Evolutionary conservation across 106 monocot genomes (phyloP).

Genomic region (Gastrodia elata): DNA sequence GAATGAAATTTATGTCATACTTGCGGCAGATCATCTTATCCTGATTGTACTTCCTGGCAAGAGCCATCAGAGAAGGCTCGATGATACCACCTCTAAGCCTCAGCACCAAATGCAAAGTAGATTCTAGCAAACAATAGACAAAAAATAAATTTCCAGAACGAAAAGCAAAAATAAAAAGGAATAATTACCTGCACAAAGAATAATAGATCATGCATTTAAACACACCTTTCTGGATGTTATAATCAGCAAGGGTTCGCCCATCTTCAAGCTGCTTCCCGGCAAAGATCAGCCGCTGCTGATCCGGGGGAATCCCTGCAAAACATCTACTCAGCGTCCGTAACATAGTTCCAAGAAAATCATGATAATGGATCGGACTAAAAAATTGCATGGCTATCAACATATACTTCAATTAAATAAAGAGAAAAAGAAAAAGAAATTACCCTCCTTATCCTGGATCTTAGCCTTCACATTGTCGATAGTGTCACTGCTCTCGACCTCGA

Average conservation of each 20-base stretch:
- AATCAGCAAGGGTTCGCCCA: constrained; percentile 25
- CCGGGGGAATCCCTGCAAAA: constrained; percentile 19
- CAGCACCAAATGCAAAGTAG: constrained; percentile 50
- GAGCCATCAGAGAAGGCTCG: constrained; percentile 62
- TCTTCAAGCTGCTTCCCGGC: constrained; percentile 27
- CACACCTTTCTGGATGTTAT: constrained; percentile 26
- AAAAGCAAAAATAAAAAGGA: neutral
- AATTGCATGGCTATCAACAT: neutral
- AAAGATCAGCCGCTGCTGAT: constrained; percentile 26
- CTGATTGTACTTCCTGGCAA: constrained; percentile 62
- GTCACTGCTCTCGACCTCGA: constrained; percentile 10
- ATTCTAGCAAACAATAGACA: constrained; percentile 17
- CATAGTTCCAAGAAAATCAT: neutral
- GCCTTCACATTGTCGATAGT: constrained; percentile 9
- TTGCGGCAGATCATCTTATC: constrained; percentile 57
- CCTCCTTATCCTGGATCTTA: constrained; percentile 6
- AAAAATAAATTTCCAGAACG: neutral
- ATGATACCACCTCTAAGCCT: constrained; percentile 55
- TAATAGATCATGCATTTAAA: too few relatives aligned
- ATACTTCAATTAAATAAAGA: neutral
- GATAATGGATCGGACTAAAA: too few relatives aligned
- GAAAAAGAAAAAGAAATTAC: neutral
- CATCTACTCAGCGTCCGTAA: neutral
- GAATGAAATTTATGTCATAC: too few relatives aligned
- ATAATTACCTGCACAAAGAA: neutral